Evolutionary conservation across 495 filamentous ascomycete species (phyloP), one percentile per base, ranked within the genome.

Genomic region (Aspergillus sparsus): DNA sequence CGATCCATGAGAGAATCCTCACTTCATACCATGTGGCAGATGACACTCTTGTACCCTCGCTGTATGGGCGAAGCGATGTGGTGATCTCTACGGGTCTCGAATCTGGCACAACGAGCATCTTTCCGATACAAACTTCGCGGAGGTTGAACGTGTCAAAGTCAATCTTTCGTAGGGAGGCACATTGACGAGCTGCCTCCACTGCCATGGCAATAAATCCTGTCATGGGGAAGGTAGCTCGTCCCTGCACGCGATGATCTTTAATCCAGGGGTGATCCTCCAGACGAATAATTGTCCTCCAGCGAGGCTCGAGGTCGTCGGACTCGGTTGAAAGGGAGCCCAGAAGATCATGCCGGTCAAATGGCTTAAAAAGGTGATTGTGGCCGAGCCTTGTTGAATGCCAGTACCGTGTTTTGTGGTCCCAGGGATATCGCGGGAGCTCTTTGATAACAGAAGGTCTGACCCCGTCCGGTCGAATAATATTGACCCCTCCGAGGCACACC

Each of bases 161-260:
- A 81, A 79, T 47, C 9, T 47, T 47, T 2, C 44, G n/a, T 8
- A 21, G 44, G 9, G 27, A 5, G n/a, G 44, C 44, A 10, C 44
- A 18, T 21, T 47, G 44, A 31, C 67, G 52, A 37, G 68, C 68
- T 0, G 80, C 83, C 62, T 88, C 85, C 1, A 87, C 63, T 1
- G 80, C 84, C 80, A 85, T 84, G 21, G 74, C 68, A 44, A 86
- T 55, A 55, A 78, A 85, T 6, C 79, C 83, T 13, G 84, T 76
- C 57, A 75, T 77, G 4, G 86, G 86, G 64, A 79, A 87, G 4
- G 88, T 65, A 8, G 67, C 53, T 49, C 61, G 53, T 32, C 44
- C 55, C n/a, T 72, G 64, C 9, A 76, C 58, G 0, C 27, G 27
- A 41, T 75, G 72, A n/a, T 68, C 69, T 0, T 57, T 39, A 2